Conservation (phyloP, 1,284 basidiomycete genomes). For the Phlebopus sp. region DNA sequence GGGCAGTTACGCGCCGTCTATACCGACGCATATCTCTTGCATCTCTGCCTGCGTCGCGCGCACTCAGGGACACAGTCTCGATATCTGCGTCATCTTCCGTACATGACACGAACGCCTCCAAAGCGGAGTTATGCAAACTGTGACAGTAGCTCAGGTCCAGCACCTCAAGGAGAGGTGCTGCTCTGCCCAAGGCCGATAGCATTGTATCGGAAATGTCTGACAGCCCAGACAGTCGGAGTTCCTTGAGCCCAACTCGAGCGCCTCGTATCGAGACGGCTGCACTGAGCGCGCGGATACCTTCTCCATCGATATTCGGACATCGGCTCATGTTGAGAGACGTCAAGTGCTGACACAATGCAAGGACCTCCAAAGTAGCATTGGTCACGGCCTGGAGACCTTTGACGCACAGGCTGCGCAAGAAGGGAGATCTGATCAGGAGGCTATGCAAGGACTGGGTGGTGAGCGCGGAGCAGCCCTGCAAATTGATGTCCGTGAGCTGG, state of each 20-base stretch:
- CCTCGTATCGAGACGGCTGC: constrained; percentile 41
- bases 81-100: constrained; percentile 36
- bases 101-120: constrained; percentile 70
- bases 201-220: constrained; percentile 55
- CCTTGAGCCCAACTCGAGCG: constrained; percentile 49
- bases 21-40: constrained; percentile 47
- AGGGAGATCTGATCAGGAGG: constrained; percentile 68
- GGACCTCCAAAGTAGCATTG: constrained; percentile 67
- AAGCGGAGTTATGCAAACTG: constrained; percentile 69
- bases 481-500: constrained; percentile 66
- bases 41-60: constrained; percentile 65
- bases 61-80: constrained; percentile 49
- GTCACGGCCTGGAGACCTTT: constrained; percentile 69
- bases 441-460: constrained; percentile 65
- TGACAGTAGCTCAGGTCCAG: constrained; percentile 76
- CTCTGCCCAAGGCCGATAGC: constrained; percentile 59
- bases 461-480: constrained; percentile 72
- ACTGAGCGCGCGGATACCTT: constrained; percentile 52
- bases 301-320: constrained; percentile 67
- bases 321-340: constrained; percentile 69
- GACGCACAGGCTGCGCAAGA: constrained; percentile 58
- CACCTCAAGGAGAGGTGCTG: constrained; percentile 72
- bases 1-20: constrained; percentile 61
- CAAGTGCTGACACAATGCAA: constrained; percentile 59
- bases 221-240: constrained; percentile 66